Evolutionary conservation across 495 filamentous ascomycete species (phyloP).

Genomic region (Podospora conica): DNA sequence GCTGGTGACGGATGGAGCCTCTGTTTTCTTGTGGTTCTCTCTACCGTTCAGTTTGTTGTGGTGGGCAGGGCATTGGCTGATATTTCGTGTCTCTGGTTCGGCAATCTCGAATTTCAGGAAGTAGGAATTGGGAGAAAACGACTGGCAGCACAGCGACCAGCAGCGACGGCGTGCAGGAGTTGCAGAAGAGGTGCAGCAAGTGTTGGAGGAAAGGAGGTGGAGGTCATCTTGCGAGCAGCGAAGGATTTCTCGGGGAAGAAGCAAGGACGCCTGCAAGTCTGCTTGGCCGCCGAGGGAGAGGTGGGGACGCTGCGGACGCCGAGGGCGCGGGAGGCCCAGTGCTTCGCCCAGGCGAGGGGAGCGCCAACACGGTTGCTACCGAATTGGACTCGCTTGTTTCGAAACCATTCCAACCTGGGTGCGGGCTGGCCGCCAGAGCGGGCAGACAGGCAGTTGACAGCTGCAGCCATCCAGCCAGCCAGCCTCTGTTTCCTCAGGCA

Average conservation of each 20-base stretch:
- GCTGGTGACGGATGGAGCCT: constrained; percentile 3
- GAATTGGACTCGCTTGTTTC: constrained; percentile 6
- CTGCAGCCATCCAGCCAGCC: too few relatives aligned
- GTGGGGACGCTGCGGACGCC: background rate
- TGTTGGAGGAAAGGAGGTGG: constrained; percentile 13
- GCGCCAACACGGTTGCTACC: constrained; percentile 6
- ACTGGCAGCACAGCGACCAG: constrained; percentile 12
- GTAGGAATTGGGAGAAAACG: constrained; percentile 1
- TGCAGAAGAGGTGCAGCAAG: constrained; percentile 2
- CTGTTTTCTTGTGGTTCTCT: background rate
- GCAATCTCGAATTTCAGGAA: constrained; percentile 9
- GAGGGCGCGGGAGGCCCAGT: background rate
- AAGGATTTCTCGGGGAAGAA: constrained; percentile 13
- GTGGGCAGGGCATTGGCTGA: background rate
- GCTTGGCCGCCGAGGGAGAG: constrained; percentile 5
- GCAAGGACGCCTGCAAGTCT: constrained; percentile 13
- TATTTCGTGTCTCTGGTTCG: constrained; percentile 5
- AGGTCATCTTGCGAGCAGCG: constrained; percentile 12
- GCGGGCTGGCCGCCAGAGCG: background rate
- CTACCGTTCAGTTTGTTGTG: background rate
- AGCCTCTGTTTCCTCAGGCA: background rate
- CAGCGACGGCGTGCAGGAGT: constrained; percentile 2
- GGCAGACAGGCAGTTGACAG: constrained; percentile 6
- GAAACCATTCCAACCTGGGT: background rate
- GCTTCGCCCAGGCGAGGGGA: background rate